A percentile compares a stretch with the other conserved stretches of the same genome.
These are phyloP conservation scores for Irineochytrium annulatum DNA, from an alignment of 192 early-diverging fungal genomes.

Conservation along the genomic window DNA sequence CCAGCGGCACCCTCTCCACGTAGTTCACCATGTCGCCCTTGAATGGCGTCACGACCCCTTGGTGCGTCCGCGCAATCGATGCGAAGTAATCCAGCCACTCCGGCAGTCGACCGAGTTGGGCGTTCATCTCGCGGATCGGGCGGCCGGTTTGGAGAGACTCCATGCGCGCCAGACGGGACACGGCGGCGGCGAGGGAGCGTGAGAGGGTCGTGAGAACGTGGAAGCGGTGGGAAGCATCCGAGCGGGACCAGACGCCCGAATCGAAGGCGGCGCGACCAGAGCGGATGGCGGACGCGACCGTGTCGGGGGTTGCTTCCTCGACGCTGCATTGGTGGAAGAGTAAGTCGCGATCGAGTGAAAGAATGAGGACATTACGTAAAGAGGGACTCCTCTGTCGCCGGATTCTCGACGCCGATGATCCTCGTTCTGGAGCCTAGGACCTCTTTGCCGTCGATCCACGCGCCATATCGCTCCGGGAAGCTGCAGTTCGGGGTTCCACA, in stretches of 20 bases:
- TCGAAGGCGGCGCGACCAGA: not conserved
- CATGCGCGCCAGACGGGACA: not conserved
- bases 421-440: not conserved
- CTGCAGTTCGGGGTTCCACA: not conserved
- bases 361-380: not conserved
- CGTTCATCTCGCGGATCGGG: constrained; percentile 12
- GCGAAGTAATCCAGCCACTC: constrained; percentile 23
- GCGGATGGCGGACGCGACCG: not conserved
- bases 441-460: constrained; percentile 4
- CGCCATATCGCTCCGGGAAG: not conserved
- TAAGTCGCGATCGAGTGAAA: not conserved
- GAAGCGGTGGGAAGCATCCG: not conserved
- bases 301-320: not conserved
- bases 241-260: not conserved
- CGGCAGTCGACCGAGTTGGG: constrained; percentile 10
- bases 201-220: not conserved
- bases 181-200: not conserved
- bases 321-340: not conserved
- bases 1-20: constrained; percentile 21
- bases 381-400: not conserved
- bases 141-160: constrained; percentile 17
- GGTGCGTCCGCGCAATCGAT: constrained; percentile 2
- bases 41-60: constrained; percentile 12
- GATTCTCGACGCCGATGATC: not conserved
- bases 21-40: constrained; percentile 13